A percentile compares a stretch with the other conserved stretches of the same genome.
These are phyloP conservation scores for Botrytis tulipae DNA, from an alignment of 2,329 filamentous ascomycete genomes.

Conservation along the genomic window DNA sequence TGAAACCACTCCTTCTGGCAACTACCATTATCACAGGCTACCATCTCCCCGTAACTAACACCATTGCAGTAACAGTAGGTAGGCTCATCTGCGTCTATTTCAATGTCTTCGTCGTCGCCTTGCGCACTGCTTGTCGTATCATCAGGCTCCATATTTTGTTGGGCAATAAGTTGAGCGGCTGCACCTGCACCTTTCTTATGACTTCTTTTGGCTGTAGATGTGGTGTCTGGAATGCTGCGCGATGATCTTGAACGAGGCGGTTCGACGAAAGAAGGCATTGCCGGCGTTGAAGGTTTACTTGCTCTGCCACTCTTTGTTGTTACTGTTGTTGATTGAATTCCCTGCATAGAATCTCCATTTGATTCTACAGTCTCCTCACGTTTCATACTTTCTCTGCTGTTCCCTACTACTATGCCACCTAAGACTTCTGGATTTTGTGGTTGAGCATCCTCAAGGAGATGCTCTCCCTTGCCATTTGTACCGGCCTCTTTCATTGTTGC, in stretches of 20 bases:
- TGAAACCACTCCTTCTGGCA: constrained; percentile 83
- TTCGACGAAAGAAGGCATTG: constrained; percentile 59
- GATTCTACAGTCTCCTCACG: constrained; percentile 51
- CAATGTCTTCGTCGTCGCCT: constrained; percentile 55
- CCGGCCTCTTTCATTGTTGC: constrained; percentile 51
- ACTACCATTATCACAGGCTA: constrained; percentile 71
- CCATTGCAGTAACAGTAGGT: constrained; percentile 78
- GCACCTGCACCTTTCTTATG: constrained; percentile 56
- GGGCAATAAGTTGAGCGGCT: constrained; percentile 37
- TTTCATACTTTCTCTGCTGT: constrained; percentile 47
- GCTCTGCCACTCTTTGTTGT: constrained; percentile 61
- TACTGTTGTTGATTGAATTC: constrained; percentile 40
- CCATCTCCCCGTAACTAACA: constrained; percentile 82
- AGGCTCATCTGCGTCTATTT: constrained; percentile 67
- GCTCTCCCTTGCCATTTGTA: constrained; percentile 36
- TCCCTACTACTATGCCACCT: constrained; percentile 36
- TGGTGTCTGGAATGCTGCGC: constrained; percentile 42
- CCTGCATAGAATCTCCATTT: constrained; percentile 43
- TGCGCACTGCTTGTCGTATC: constrained; percentile 46
- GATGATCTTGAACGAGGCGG: constrained; percentile 52
- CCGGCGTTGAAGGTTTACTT: constrained; percentile 65
- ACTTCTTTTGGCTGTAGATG: constrained; percentile 48
- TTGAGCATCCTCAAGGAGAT: constrained; percentile 37
- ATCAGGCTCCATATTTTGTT: constrained; percentile 44
- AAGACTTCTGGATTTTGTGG: constrained; percentile 39